phyloP scores from a whole-genome alignment of 108 stramenopile genomes.

The Mayamaea pseudoterrestris region DNA sequence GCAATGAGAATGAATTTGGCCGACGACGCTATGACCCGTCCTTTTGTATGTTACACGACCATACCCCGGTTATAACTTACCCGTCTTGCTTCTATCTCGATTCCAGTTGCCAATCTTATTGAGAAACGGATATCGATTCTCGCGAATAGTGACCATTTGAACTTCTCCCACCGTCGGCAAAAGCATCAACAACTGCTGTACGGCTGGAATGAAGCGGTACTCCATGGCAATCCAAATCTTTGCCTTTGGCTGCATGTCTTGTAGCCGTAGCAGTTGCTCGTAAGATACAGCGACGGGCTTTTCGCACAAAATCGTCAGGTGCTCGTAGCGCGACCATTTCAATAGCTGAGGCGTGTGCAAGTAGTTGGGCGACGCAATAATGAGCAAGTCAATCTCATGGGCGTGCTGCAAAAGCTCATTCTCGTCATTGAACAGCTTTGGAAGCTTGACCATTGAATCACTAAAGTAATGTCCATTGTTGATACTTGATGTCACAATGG shows the following conservation, averaged over 20 bases:
- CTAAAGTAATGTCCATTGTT: slow-evolving; percentile 7
- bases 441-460: not conserved
- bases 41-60: too few species aligned
- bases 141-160: slow-evolving; percentile 73
- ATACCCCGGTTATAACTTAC: too few species aligned
- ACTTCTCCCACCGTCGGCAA: slow-evolving; percentile 57
- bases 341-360: slow-evolving; percentile 60
- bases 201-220: slow-evolving; percentile 77
- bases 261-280: slow-evolving; percentile 43
- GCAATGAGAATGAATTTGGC: too few species aligned
- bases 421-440: slow-evolving; percentile 35
- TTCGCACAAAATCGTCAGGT: slow-evolving; percentile 61
- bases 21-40: too few species aligned
- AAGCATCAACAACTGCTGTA: slow-evolving; percentile 52
- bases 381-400: slow-evolving; percentile 57
- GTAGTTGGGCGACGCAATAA: slow-evolving; percentile 73
- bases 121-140: slow-evolving; percentile 76
- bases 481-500: slow-evolving; percentile 15
- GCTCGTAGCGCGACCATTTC: slow-evolving; percentile 38
- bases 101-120: slow-evolving; percentile 76
- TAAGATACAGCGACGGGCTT: slow-evolving; percentile 72
- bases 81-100: slow-evolving; percentile 56
- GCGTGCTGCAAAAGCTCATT: slow-evolving; percentile 43
- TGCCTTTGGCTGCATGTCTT: slow-evolving; percentile 30
- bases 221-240: slow-evolving; percentile 83